phyloP scores from a whole-genome alignment of 805 yeast species.

The Starmerella bombi region DNA sequence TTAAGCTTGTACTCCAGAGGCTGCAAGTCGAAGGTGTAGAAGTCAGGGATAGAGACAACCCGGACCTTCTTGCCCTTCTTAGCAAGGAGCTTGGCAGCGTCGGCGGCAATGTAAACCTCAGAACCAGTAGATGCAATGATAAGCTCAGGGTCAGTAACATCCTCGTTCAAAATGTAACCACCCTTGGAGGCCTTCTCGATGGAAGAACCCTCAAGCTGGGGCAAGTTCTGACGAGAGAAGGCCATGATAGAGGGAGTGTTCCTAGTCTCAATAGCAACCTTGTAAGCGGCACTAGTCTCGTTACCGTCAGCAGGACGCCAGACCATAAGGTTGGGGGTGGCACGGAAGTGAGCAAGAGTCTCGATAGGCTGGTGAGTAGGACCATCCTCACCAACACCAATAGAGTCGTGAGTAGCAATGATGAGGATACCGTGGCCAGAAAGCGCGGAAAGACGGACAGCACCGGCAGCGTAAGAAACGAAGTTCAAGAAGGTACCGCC shows the following conservation, averaged over 20 bases:
- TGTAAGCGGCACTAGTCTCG: slow-evolving; percentile 43
- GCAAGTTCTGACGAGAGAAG: slow-evolving; percentile 63
- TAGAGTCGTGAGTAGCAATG: slow-evolving; percentile 46
- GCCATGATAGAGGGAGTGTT: slow-evolving; percentile 60
- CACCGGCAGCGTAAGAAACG: slow-evolving; percentile 46
- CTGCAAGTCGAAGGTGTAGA: slow-evolving; percentile 79
- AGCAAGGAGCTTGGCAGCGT: slow-evolving; percentile 59
- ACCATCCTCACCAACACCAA: slow-evolving; percentile 47
- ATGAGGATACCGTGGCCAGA: slow-evolving; percentile 36
- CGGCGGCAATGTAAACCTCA: slow-evolving; percentile 74
- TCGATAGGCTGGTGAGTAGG: slow-evolving; percentile 48
- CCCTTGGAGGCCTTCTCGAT: slow-evolving; percentile 88
- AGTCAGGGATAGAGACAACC: slow-evolving; percentile 89
- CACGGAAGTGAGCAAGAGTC: slow-evolving; percentile 38
- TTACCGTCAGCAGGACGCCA: slow-evolving; percentile 44
- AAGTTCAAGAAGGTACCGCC: slow-evolving; percentile 98
- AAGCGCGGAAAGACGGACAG: slow-evolving; percentile 38
- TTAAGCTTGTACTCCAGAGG: slow-evolving; percentile 63
- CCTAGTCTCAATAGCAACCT: slow-evolving; percentile 42
- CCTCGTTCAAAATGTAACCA: slow-evolving; percentile 66
- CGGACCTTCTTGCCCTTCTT: slow-evolving; percentile 57
- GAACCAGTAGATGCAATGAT: slow-evolving; percentile 87
- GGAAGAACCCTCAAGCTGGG: slow-evolving; percentile 86
- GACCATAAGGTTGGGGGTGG: slow-evolving; percentile 37
- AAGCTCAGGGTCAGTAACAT: slow-evolving; percentile 49